A percentile compares a stretch with the other conserved stretches of the same genome.
phyloP scores from a whole-genome alignment of 2,329 filamentous ascomycete species.

The Plenodomus lindquistii region DNA sequence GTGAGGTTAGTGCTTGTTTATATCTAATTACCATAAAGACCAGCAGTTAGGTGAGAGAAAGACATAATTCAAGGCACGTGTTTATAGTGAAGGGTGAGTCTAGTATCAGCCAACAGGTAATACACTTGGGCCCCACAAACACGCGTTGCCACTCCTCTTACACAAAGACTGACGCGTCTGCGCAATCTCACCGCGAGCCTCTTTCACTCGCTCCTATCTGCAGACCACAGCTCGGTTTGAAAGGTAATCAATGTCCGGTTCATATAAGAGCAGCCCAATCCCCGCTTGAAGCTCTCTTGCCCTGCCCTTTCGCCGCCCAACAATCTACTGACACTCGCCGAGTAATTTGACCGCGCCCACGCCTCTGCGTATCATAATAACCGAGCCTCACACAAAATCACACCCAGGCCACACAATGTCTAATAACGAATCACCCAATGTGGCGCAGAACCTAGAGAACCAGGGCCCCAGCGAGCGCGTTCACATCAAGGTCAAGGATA shows the following conservation, averaged over 20 bases:
- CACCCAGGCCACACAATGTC: slow-evolving; percentile 39
- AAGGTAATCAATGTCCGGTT: slow-evolving; percentile 18
- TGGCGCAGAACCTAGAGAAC: slow-evolving; percentile 51
- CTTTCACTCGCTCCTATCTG: slow-evolving; percentile 15
- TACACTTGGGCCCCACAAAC: slow-evolving; percentile 34
- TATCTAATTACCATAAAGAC: too few species aligned
- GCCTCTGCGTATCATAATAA: too few species aligned
- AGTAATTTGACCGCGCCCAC: slow-evolving; percentile 3
- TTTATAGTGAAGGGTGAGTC: too few species aligned
- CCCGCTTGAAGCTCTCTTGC: slow-evolving; percentile 20
- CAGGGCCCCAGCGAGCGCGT: slow-evolving; percentile 73
- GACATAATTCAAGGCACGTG: too few species aligned
- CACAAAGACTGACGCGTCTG: slow-evolving; percentile 20
- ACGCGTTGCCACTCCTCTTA: slow-evolving; percentile 31
- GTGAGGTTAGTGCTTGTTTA: too few species aligned
- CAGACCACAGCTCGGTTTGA: slow-evolving; percentile 14
- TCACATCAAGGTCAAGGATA: slow-evolving; percentile 99
- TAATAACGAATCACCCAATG: slow-evolving; percentile 47
- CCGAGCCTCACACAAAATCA: slow-evolving; percentile 1
- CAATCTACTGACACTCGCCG: slow-evolving; percentile 19
- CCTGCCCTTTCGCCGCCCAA: slow-evolving; percentile 25
- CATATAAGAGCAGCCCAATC: slow-evolving; percentile 23
- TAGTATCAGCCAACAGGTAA: slow-evolving; percentile 14
- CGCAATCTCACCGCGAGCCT: slow-evolving; percentile 7
- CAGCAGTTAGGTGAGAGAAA: too few species aligned